These are phyloP conservation scores for Colletotrichum salicis DNA, from an alignment of 2,329 filamentous ascomycete genomes.

Conservation along the genomic window DNA sequence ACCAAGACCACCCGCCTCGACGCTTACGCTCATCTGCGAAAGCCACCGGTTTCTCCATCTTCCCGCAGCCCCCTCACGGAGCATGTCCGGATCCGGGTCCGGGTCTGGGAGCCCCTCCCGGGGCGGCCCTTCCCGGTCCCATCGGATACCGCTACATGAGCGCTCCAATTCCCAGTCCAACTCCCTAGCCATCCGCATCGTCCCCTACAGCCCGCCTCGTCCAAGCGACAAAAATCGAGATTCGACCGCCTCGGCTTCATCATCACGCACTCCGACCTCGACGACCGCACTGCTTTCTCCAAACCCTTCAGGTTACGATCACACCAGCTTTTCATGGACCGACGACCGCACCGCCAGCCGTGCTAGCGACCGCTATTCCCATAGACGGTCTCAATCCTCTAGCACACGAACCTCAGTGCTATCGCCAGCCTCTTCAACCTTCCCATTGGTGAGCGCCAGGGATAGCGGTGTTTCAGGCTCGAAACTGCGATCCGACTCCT, in stretches of 20 bases:
- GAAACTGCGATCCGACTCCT: conserved; percentile 51
- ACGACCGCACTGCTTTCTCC: conserved; percentile 26
- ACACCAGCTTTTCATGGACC: conserved; percentile 9
- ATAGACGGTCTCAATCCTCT: conserved; percentile 41
- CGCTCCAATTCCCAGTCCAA: conserved; percentile 55
- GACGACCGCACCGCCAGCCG: conserved; percentile 23
- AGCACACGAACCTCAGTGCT: conserved; percentile 33
- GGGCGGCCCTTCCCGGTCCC: conserved; percentile 40
- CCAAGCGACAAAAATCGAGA: conserved; percentile 38
- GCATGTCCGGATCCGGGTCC: conserved; percentile 43
- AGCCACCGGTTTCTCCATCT: neutral
- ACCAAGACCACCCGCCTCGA: conserved; percentile 23
- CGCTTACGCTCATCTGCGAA: conserved; percentile 20
- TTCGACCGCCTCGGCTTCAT: conserved; percentile 35
- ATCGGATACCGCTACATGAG: conserved; percentile 50
- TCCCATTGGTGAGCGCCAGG: conserved; percentile 50
- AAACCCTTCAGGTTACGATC: conserved; percentile 22
- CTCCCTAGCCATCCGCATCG: conserved; percentile 56
- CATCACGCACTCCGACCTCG: conserved; percentile 27
- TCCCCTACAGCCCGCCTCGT: conserved; percentile 60
- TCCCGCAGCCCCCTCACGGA: conserved; percentile 12
- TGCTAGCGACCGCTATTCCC: conserved; percentile 23
- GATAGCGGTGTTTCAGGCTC: conserved; percentile 57
- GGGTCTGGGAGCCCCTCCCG: conserved; percentile 37
- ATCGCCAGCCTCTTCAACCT: conserved; percentile 32